Conservation (phyloP, 208 protist genomes). For the Leishmania guyanensis region DNA sequence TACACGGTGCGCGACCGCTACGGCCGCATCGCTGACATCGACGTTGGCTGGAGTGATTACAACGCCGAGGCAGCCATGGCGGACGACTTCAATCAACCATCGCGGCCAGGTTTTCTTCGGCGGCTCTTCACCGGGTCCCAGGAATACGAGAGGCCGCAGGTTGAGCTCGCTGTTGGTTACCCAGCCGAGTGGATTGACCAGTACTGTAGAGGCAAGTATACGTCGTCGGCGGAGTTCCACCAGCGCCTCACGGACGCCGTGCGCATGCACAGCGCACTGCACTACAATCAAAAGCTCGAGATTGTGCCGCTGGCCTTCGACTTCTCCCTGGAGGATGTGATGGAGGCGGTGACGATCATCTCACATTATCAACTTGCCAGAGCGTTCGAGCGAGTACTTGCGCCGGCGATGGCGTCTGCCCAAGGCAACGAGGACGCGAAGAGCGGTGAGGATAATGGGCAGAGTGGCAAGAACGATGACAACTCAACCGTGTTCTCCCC, state of each 20-base stretch:
- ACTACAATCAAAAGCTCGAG: constrained; percentile 76
- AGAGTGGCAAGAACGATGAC: background rate
- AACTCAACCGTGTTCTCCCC: background rate
- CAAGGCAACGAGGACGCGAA: background rate
- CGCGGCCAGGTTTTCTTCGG: constrained; percentile 28
- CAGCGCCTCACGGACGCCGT: constrained; percentile 60
- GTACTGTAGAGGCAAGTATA: constrained; percentile 56
- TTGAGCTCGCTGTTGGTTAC: constrained; percentile 84
- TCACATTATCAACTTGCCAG: constrained; percentile 73
- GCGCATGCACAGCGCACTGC: constrained; percentile 61
- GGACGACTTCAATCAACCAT: constrained; percentile 39
- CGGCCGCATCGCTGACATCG: constrained; percentile 60
- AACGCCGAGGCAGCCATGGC: constrained; percentile 44
- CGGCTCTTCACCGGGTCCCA: constrained; percentile 32
- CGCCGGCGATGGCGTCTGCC: constrained; percentile 8
- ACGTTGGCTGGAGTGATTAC: constrained; percentile 78
- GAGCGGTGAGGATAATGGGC: background rate
- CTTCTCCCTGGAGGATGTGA: constrained; percentile 71
- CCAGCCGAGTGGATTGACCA: constrained; percentile 84
- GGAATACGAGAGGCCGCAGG: constrained; percentile 42
- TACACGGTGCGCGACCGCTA: constrained; percentile 52
- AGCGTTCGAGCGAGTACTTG: constrained; percentile 60
- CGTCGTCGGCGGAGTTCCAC: constrained; percentile 70
- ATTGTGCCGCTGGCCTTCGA: constrained; percentile 83
- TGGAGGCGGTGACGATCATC: constrained; percentile 68